Conservation (phyloP, 257 asterid genomes). For the Jaltomata sinuosa region DNA sequence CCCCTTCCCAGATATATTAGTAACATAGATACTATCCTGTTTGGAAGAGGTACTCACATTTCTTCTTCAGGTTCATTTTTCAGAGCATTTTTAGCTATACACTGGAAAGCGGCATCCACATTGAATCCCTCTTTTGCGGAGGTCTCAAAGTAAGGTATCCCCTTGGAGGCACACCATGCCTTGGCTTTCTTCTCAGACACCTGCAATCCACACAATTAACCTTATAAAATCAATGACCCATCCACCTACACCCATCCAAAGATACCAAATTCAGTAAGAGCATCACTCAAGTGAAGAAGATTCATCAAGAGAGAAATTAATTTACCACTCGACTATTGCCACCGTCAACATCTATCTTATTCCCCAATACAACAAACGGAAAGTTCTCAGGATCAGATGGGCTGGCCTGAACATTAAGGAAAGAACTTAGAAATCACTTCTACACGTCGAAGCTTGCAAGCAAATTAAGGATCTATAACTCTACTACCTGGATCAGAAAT, state of each 20-base stretch:
- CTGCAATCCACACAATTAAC: constrained; percentile 11
- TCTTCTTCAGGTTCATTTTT: constrained; percentile 55
- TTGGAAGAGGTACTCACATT: constrained; percentile 24
- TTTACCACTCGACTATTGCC: constrained; percentile 63
- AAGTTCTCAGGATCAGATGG: constrained; percentile 59
- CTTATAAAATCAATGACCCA: neutral
- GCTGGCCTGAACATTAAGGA: constrained; percentile 35
- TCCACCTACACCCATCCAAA: neutral
- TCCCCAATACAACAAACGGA: constrained; percentile 53
- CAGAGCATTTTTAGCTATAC: constrained; percentile 56
- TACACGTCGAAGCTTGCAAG: neutral
- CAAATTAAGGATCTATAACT: neutral
- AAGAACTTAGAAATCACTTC: neutral
- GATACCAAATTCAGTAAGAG: neutral
- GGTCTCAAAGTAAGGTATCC: constrained; percentile 59
- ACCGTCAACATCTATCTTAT: constrained; percentile 51
- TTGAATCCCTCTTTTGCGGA: constrained; percentile 61
- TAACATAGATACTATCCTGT: neutral
- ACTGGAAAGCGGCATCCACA: constrained; percentile 54
- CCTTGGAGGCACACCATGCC: constrained; percentile 63
- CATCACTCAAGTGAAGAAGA: neutral
- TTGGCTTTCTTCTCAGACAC: constrained; percentile 56
- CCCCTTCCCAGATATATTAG: neutral
- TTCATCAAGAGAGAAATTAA: neutral
- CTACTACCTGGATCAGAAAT: constrained; percentile 48